Evolutionary conservation across 2,329 filamentous ascomycete species (phyloP).

Genomic region (Dryadomyces quercivorus): DNA sequence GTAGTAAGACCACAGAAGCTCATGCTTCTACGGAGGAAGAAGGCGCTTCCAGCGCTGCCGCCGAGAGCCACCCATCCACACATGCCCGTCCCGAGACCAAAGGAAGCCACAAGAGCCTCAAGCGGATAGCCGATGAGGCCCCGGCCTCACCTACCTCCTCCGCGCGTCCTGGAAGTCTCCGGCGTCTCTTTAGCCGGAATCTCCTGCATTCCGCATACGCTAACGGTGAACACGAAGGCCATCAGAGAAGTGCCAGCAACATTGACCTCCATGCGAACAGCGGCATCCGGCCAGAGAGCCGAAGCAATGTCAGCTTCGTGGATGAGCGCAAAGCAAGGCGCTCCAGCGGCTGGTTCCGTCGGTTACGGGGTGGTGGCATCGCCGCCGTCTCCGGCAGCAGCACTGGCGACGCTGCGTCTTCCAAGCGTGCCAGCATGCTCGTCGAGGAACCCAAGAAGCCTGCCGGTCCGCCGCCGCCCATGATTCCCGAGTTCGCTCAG

Average conservation of each 20-base stretch:
- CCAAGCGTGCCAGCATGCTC: conserved; percentile 30
- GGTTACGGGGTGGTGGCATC: conserved; percentile 27
- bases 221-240: conserved; percentile 32
- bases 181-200: conserved; percentile 43
- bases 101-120: conserved; percentile 27
- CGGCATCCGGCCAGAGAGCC: conserved; percentile 33
- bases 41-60: neutral
- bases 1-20: conserved; percentile 30
- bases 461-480: conserved; percentile 38
- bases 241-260: conserved; percentile 6
- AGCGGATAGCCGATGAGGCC: conserved; percentile 36
- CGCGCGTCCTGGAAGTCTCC: conserved; percentile 41
- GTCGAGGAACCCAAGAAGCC: conserved; percentile 24
- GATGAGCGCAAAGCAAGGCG: conserved; percentile 44
- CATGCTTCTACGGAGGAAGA: conserved; percentile 11
- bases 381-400: conserved; percentile 11
- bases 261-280: conserved; percentile 4
- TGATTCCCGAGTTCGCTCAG: conserved; percentile 45
- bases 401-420: conserved; percentile 13
- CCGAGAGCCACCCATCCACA: conserved; percentile 17
- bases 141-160: conserved; percentile 41
- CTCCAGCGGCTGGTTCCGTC: conserved; percentile 46
- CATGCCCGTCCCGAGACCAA: conserved; percentile 18
- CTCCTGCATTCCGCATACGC: conserved; percentile 41
- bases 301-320: conserved; percentile 32